phyloP scores from a whole-genome alignment of 2,329 filamentous ascomycete species.

The Pezicula neosporulosa region DNA sequence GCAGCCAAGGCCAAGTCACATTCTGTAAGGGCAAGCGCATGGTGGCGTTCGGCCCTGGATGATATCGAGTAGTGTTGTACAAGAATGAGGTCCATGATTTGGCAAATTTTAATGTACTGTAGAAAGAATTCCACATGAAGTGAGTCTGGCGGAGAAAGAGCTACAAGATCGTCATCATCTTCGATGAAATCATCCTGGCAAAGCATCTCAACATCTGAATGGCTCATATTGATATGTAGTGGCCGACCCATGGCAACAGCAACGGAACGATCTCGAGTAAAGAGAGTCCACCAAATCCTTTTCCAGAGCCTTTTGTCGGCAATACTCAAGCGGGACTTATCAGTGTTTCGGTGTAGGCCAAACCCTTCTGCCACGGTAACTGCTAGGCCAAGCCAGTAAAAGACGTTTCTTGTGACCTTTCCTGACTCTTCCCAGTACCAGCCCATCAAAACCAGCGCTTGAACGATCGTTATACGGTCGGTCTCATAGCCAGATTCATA shows the following conservation, averaged over 20 bases:
- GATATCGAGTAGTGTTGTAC: conserved; percentile 88
- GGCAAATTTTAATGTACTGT: conserved; percentile 93
- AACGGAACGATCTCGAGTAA: conserved; percentile 88
- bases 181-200: conserved; percentile 93
- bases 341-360: conserved; percentile 93
- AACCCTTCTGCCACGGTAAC: conserved; percentile 93
- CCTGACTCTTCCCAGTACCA: conserved; percentile 95
- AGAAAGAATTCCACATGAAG: conserved; percentile 94
- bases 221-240: conserved; percentile 76
- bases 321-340: conserved; percentile 83
- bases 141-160: conserved; percentile 58
- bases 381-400: conserved; percentile 94
- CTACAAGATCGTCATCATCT: conserved; percentile 67
- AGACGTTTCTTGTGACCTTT: conserved; percentile 85
- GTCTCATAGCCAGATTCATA: conserved; percentile 98
- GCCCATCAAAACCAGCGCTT: conserved; percentile 86
- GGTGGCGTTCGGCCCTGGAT: conserved; percentile 79
- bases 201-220: conserved; percentile 62
- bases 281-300: conserved; percentile 96
- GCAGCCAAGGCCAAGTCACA: conserved; percentile 95
- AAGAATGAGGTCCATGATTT: conserved; percentile 93
- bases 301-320: conserved; percentile 95
- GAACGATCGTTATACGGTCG: conserved; percentile 91
- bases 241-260: conserved; percentile 91
- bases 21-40: conserved; percentile 89